Evolutionary conservation across 2,329 filamentous ascomycete genomes (phyloP).

Genomic region (Fusarium musae): DNA sequence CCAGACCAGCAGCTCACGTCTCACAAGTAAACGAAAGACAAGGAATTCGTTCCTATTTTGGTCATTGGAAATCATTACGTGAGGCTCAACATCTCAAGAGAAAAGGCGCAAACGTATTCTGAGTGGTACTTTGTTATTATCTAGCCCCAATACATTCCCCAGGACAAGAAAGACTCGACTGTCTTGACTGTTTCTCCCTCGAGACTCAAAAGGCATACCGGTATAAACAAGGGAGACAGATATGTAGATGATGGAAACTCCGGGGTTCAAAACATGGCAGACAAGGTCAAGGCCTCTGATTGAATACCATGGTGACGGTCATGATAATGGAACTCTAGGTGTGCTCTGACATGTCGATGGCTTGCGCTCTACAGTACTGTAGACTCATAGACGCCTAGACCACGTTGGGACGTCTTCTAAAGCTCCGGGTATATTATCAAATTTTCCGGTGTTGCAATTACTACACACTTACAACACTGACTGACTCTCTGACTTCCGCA

Average conservation of each 20-base stretch:
- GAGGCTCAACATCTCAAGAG: neutral
- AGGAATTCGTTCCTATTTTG: neutral
- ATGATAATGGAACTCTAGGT: conserved; percentile 33
- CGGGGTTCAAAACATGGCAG: conserved; percentile 4
- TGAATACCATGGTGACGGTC: conserved; percentile 39
- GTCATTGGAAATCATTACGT: neutral
- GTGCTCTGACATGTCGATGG: conserved; percentile 32
- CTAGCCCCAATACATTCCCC: neutral
- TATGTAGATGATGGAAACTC: neutral
- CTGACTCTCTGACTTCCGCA: neutral
- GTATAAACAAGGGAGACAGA: neutral
- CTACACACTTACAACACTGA: conserved; percentile 1
- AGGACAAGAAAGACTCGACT: neutral
- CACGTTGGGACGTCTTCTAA: conserved; percentile 9
- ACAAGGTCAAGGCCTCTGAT: conserved; percentile 9
- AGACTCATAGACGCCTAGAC: neutral
- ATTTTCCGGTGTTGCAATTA: conserved; percentile 14
- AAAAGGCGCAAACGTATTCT: neutral
- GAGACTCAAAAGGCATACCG: neutral
- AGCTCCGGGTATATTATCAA: conserved; percentile 26
- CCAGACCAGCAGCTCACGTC: neutral
- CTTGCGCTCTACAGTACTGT: conserved; percentile 22
- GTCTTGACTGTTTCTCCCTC: conserved; percentile 2
- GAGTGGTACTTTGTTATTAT: too few species aligned
- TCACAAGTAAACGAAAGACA: neutral